Evolutionary conservation across 495 filamentous ascomycete genomes (phyloP).

Genomic region (Neurospora sp.): DNA sequence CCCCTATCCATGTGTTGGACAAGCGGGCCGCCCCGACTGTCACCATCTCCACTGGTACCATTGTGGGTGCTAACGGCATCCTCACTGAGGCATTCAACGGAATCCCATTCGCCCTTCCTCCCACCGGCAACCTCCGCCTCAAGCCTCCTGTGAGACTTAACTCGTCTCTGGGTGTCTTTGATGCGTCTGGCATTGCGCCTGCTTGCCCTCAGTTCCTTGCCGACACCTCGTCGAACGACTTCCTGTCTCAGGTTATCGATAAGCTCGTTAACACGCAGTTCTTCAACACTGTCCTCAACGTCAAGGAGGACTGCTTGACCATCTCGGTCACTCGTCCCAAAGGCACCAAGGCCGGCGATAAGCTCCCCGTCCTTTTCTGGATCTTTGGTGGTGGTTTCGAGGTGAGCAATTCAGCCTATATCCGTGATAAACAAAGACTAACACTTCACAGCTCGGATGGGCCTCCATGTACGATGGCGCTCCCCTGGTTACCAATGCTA

Average conservation of each 20-base stretch:
- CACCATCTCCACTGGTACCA: slow-evolving; percentile 34
- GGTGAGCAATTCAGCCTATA: slow-evolving; percentile 9
- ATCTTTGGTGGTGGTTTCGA: slow-evolving; percentile 68
- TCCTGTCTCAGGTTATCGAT: slow-evolving; percentile 40
- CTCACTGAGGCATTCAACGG: slow-evolving; percentile 35
- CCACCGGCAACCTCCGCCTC: slow-evolving; percentile 32
- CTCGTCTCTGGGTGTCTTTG: slow-evolving; percentile 35
- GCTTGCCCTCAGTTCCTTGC: slow-evolving; percentile 48
- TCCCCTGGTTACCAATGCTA: slow-evolving; percentile 40
- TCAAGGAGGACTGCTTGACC: slow-evolving; percentile 59
- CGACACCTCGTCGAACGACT: slow-evolving; percentile 29
- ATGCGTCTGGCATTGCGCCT: slow-evolving; percentile 38
- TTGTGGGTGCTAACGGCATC: slow-evolving; percentile 32
- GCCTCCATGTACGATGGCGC: slow-evolving; percentile 49
- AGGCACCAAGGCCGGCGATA: slow-evolving; percentile 41
- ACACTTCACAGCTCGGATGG: slow-evolving; percentile 31
- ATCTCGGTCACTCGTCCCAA: slow-evolving; percentile 54
- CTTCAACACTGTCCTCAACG: slow-evolving; percentile 37
- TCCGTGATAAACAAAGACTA: neutral
- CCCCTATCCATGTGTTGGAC: slow-evolving; percentile 22
- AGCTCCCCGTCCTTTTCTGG: slow-evolving; percentile 62
- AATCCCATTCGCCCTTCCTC: slow-evolving; percentile 39
- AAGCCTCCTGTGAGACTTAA: slow-evolving; percentile 31
- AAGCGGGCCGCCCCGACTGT: slow-evolving; percentile 38
- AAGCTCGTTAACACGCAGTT: slow-evolving; percentile 45